A percentile compares a stretch with the other conserved stretches of the same genome.
phyloP scores from a whole-genome alignment of 2,329 filamentous ascomycete species.

The Neobulgaria alba region DNA sequence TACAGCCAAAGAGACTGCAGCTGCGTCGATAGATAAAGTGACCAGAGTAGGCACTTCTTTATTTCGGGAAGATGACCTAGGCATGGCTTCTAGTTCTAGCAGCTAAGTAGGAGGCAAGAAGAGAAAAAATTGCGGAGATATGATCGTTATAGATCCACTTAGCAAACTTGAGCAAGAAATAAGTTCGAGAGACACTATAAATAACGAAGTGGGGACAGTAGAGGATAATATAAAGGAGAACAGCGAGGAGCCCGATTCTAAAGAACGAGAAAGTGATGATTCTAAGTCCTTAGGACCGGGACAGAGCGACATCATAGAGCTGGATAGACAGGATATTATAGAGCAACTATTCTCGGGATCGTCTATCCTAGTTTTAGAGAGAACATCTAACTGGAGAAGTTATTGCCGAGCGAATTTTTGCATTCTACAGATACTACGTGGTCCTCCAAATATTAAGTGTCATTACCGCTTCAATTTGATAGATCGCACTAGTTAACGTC shows the following conservation, averaged over 20 bases:
- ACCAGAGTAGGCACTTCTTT: constrained; percentile 7
- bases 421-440: constrained; percentile 8
- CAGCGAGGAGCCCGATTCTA: constrained; percentile 6
- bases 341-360: constrained; percentile 8
- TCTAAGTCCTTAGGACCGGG: constrained; percentile 7
- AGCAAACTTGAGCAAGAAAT: constrained; percentile 10
- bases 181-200: constrained; percentile 7
- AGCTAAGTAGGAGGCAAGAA: constrained; percentile 7
- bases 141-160: constrained; percentile 6
- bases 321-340: constrained; percentile 8
- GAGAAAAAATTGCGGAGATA: constrained; percentile 7
- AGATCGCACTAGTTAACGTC: constrained; percentile 7
- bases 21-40: constrained; percentile 7
- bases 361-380: constrained; percentile 8
- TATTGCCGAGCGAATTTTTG: constrained; percentile 9
- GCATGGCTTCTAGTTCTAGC: constrained; percentile 10
- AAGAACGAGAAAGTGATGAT: constrained; percentile 6
- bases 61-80: constrained; percentile 6
- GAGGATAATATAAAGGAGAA: constrained; percentile 10
- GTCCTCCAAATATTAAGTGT: constrained; percentile 7
- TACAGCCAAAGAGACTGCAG: constrained; percentile 7
- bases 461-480: constrained; percentile 9
- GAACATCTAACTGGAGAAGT: constrained; percentile 8
- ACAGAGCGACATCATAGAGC: constrained; percentile 9
- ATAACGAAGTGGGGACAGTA: constrained; percentile 8